Evolutionary conservation across 202 grass and related monocot genomes (phyloP), one percentile per base, ranked within the genome.

Genomic region (Brachypodium distachyon): DNA sequence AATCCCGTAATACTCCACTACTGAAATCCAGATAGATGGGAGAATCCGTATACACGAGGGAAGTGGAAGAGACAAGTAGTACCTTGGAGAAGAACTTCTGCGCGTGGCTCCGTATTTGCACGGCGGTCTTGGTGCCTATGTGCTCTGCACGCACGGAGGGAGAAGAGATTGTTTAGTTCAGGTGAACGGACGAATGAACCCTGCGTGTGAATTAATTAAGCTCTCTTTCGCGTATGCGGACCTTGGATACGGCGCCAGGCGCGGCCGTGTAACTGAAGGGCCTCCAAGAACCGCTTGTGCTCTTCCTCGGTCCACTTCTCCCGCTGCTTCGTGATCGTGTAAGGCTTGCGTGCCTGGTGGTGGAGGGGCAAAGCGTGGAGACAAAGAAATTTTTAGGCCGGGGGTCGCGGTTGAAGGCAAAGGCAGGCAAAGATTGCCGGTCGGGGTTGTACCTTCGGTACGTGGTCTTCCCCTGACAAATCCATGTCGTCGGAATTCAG

Each of bases 21-120:
- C n/a, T n/a, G n/a, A n/a, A n/a, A n/a, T n/a, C n/a, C 64, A 61
- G 59, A 59, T 71, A 52, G 76, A 77, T 73, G 69, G 79, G 32
- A 67, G 39, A 49, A 12, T 41, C 31, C 31, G 62, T 77, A 69
- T 76, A 88, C 63, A 54, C 26, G 67, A 58, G 37, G 33, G 68
- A 84, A 62, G 41, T n/a, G n/a, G n/a, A n/a, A n/a, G 56, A 25
- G 73, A 42, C 33, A 77, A 54, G 79, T n/a, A n/a, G n/a, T n/a
- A 97, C 96, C 96, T 99, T 99, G 37, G 91, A 89, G 83, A 99
- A 99, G 80, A 99, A 99, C 82, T 99, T 99, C 78, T 99, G 96
- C 40, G 96, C 96, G 82, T 99, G 96, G 74, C 96, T 99, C 70
- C 96, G 90, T 82, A 99, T 93, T 77, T 99, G 96, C 78, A 99